A percentile compares a stretch with the other conserved stretches of the same genome.
Evolutionary conservation across 352 stramenopile genomes (phyloP).

Genomic region (Thraustotheca clavata): DNA sequence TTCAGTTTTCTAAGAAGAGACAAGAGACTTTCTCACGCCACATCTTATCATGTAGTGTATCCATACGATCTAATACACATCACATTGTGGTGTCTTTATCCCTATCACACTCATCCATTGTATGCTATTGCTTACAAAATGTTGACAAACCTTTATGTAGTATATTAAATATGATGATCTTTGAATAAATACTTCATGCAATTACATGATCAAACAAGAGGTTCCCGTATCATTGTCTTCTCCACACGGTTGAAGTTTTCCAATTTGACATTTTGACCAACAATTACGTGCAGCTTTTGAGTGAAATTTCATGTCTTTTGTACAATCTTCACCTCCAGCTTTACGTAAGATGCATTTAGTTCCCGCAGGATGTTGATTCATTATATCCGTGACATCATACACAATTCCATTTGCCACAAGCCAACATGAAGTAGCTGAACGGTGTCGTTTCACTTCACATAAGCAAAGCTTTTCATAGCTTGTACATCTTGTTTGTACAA

Average conservation of each 20-base stretch:
- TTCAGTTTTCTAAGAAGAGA: too few relatives aligned
- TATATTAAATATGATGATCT: too few relatives aligned
- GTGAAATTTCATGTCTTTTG: constrained; percentile 77
- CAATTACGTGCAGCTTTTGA: constrained; percentile 62
- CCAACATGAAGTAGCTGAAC: constrained; percentile 89
- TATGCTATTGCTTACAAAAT: too few relatives aligned
- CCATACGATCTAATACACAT: neutral
- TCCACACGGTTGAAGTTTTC: constrained; percentile 57
- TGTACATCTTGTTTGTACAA: constrained; percentile 37
- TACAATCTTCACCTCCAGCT: constrained; percentile 60
- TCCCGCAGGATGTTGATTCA: constrained; percentile 69
- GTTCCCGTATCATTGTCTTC: constrained; percentile 27
- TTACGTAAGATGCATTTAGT: constrained; percentile 70
- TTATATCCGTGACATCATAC: constrained; percentile 78
- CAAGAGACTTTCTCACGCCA: too few relatives aligned
- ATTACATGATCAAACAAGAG: constrained; percentile 73
- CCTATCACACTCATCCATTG: too few relatives aligned
- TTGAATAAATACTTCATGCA: constrained; percentile 10
- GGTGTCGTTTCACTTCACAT: constrained; percentile 80
- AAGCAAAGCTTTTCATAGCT: constrained; percentile 59
- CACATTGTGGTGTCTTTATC: neutral
- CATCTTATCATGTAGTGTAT: neutral
- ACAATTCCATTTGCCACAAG: constrained; percentile 86
- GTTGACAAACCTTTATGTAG: too few relatives aligned
- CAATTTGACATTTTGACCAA: constrained; percentile 76